phyloP scores from a whole-genome alignment of 768 basidiomycete species.

The Lactifluus rugatus region DNA sequence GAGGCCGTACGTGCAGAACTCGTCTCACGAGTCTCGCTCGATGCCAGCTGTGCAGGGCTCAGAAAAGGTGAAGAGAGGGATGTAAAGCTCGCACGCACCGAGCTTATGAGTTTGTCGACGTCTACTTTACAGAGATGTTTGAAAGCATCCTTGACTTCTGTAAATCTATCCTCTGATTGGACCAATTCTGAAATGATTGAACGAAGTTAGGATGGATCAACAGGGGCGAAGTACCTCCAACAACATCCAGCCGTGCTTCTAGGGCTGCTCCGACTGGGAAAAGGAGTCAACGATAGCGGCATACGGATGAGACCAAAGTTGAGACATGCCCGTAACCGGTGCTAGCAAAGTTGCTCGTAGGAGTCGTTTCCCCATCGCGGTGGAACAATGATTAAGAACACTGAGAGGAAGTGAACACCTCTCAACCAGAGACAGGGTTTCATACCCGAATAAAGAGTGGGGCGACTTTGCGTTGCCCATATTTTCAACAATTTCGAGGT shows the following conservation, averaged over 20 bases:
- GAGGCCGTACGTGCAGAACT: constrained; percentile 55
- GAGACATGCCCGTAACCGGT: constrained; percentile 56
- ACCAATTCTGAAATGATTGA: constrained; percentile 49
- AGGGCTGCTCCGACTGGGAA: constrained; percentile 50
- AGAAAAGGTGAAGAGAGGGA: not conserved
- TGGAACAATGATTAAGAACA: constrained; percentile 70
- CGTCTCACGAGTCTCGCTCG: constrained; percentile 47
- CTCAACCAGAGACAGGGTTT: not conserved
- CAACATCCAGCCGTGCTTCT: constrained; percentile 76
- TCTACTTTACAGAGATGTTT: constrained; percentile 71
- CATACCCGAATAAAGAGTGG: constrained; percentile 75
- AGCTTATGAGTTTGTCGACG: constrained; percentile 76
- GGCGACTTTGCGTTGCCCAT: constrained; percentile 51
- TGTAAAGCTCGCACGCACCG: constrained; percentile 31
- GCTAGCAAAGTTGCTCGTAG: constrained; percentile 74
- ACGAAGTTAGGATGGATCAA: not conserved
- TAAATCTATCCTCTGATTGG: constrained; percentile 65
- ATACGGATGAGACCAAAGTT: not conserved
- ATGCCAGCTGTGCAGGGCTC: constrained; percentile 44
- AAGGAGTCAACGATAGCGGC: not conserved
- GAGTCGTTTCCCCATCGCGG: constrained; percentile 82
- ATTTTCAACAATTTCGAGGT: constrained; percentile 84
- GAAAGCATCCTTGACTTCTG: constrained; percentile 55
- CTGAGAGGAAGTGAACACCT: constrained; percentile 28
- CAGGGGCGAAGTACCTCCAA: constrained; percentile 46